Base-by-base conservation (phyloP, 768 basidiomycete species). In the Porphyrellus cyaneotinctus region DNA sequence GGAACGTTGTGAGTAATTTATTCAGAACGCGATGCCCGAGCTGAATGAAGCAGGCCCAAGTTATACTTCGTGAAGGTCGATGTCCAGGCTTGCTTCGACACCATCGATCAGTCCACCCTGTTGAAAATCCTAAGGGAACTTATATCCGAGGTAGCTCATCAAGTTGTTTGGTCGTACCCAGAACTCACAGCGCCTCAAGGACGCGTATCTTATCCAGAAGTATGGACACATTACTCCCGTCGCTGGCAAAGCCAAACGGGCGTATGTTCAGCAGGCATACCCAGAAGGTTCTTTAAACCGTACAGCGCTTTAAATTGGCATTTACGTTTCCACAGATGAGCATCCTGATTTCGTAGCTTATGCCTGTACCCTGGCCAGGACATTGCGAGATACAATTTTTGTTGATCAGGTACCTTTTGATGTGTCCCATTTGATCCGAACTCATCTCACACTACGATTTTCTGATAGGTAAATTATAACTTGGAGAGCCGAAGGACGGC, bases 41-140 rank as follows among this genome's bases (percentile, higher is more conserved):
- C 24, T 59, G 23, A 64, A 31, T 11, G 41, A 44, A 51, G 8
- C 47, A 95, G 95, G 33, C 92, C 95, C 0, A 84, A 84, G 57
- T 70, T 98, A 7, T 98, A 94, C 69, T 95, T 99, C 61, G 95
- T 94, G 46, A 99, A 99, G 69, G 82, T 97, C 23, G 97, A 99
- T 64, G 93, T 98, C 17, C 88, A 88, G 55, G 87, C 95, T 8
- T 97, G 94, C 60, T 99, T 97, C 74, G 97, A 99, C 70, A 92
- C 89, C 0, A 98, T 98, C 52, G 85, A 92, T 31, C 97, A 98
- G 68, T 76, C 80, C 9, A 94, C 87, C 61, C 71, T 99, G 39
- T 70, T 98, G 30, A 75, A 81, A 35, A 90, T 99, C 33, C 69
- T 98, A 24, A 76, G 79, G 11, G 72, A 81, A 3, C 63, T 97